Conservation (phyloP, 306 rosid genomes). For the Malus sylvestris region DNA sequence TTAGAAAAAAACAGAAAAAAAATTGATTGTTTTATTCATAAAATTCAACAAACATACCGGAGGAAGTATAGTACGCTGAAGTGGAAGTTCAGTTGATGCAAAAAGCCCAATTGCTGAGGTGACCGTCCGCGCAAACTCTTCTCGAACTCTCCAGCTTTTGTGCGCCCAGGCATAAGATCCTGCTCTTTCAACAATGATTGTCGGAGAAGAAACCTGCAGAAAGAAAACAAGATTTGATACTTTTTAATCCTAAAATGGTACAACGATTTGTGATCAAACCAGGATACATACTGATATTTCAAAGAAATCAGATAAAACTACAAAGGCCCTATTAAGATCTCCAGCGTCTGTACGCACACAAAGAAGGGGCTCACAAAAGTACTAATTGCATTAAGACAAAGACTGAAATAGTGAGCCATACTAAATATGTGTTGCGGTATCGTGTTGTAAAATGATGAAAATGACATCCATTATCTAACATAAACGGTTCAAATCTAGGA, state of each 20-base stretch:
- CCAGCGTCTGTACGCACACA: neutral
- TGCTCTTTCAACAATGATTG: constrained; percentile 95
- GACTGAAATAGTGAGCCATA: neutral
- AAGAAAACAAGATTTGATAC: neutral
- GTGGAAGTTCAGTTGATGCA: constrained; percentile 86
- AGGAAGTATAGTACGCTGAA: constrained; percentile 88
- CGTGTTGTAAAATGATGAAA: neutral
- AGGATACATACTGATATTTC: too few relatives aligned
- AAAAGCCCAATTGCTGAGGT: constrained; percentile 90
- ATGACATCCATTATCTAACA: neutral
- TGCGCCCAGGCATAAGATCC: constrained; percentile 94
- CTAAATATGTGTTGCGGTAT: neutral
- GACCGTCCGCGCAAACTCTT: constrained; percentile 93
- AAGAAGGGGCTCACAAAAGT: neutral
- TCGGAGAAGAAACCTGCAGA: constrained; percentile 87
- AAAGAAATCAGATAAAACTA: neutral
- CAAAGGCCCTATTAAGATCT: neutral
- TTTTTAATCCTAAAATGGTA: neutral
- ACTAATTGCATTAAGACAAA: neutral
- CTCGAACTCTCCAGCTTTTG: constrained; percentile 97
- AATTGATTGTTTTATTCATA: neutral
- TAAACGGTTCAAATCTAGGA: neutral
- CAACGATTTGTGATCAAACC: neutral
- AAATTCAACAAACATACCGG: constrained; percentile 49
- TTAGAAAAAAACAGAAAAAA: neutral